Conservation (phyloP, 805 yeast genomes). For the Candida insectorum region DNA sequence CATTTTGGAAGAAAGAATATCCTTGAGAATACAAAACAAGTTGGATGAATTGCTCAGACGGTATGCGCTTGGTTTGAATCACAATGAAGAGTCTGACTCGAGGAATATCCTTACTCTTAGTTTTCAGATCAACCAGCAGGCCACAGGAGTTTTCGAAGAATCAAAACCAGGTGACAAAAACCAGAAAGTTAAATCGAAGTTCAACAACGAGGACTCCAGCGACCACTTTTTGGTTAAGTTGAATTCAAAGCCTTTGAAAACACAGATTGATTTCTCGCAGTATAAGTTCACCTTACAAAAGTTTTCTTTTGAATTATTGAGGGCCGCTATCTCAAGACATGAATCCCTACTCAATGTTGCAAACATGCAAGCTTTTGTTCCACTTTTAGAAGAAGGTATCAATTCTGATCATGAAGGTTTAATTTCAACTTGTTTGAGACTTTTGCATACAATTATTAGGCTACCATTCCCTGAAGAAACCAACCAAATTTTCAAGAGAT, state of each 20-base stretch:
- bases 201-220: conserved; percentile 9
- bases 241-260: conserved; percentile 53
- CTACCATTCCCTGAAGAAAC: conserved; percentile 58
- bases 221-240: conserved; percentile 75
- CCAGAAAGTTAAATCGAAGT: conserved; percentile 7
- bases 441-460: conserved; percentile 57
- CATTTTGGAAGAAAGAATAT: conserved; percentile 58
- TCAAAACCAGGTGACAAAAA: neutral
- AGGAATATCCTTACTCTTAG: conserved; percentile 66
- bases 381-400: conserved; percentile 60
- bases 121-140: conserved; percentile 63
- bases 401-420: conserved; percentile 73
- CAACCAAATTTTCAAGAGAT: conserved; percentile 51
- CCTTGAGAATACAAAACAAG: conserved; percentile 66
- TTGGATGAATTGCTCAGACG: conserved; percentile 76
- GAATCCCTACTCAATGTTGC: conserved; percentile 54
- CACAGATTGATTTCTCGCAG: conserved; percentile 53
- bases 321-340: conserved; percentile 67
- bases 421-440: conserved; percentile 61
- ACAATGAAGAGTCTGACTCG: conserved; percentile 56
- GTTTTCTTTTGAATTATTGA: conserved; percentile 71
- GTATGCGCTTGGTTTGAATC: conserved; percentile 73
- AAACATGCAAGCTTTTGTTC: conserved; percentile 70
- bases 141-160: conserved; percentile 24
- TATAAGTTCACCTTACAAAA: conserved; percentile 64